These are phyloP conservation scores for Agrocybe praecox DNA, from an alignment of 768 basidiomycete species.

Conservation along the genomic window DNA sequence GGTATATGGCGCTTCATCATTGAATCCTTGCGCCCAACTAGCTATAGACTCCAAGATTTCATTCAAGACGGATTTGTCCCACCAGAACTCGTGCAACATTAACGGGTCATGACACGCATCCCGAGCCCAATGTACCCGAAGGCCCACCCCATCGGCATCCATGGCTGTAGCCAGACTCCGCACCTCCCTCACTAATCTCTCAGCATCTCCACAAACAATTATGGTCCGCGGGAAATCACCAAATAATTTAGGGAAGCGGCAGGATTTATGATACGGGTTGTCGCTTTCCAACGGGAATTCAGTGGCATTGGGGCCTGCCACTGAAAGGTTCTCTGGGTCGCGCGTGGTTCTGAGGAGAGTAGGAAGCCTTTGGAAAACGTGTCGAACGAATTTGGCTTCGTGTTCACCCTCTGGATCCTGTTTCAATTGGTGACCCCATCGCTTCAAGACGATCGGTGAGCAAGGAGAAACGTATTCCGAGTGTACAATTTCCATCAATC, in stretches of 20 bases:
- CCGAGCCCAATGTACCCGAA: conserved; percentile 32
- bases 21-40: conserved; percentile 30
- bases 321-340: conserved; percentile 16
- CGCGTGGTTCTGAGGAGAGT: conserved; percentile 15
- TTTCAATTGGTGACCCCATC: conserved; percentile 38
- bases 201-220: conserved; percentile 52
- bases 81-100: conserved; percentile 45
- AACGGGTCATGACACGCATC: conserved; percentile 49
- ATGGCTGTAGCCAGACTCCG: conserved; percentile 40
- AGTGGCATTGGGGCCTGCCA: conserved; percentile 1
- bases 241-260: conserved; percentile 41
- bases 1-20: not conserved
- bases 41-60: conserved; percentile 38
- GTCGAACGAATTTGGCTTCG: conserved; percentile 21
- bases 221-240: conserved; percentile 45
- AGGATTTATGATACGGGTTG: conserved; percentile 22
- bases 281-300: conserved; percentile 9
- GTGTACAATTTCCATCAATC: conserved; percentile 37
- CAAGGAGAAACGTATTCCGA: conserved; percentile 45
- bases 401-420: conserved; percentile 31
- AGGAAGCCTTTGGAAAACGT: conserved; percentile 19
- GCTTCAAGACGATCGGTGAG: conserved; percentile 37
- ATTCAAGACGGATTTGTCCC: conserved; percentile 40
- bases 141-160: conserved; percentile 38
- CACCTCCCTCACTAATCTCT: conserved; percentile 52